Evolutionary conservation across 2,329 filamentous ascomycete genomes (phyloP), one percentile per base, ranked within the genome.

Genomic region (Sclerotinia borealis): DNA sequence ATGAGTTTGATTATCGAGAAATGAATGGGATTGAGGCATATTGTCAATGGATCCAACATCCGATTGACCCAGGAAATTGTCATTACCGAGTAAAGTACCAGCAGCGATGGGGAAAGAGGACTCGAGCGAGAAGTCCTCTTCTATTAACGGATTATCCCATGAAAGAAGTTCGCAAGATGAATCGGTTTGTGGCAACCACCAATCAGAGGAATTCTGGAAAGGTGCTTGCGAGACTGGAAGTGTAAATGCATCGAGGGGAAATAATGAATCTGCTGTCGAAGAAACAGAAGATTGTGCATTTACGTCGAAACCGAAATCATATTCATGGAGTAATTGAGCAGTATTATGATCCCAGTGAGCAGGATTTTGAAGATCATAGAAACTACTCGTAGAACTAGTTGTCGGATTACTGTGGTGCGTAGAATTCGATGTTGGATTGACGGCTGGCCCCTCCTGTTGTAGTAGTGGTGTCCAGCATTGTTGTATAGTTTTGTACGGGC

Each of bases 401-500:
- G 41, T n/a, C 22, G 31, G 37, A 45, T 52, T 49, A 65, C n/a
- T 52, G 54, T 63, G 66, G 66, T 64, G 56, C 43, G 64, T 48
- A 65, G 68, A 48, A 64, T 43, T 22, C 7, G 63, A 29, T 25
- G 43, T 25, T 29, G 60, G n/a, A 31, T 51, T 61, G 63, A 25
- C 61, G 47, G 29, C 51, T 56, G n/a, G 52, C 22, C 13, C 1
- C 36, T 52, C 58, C 51, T 39, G 56, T 61, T 61, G 61, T 59
- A 41, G 48, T 41, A 41, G 61, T 66, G 48, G 65, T n/a, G 50
- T 43, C 39, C 29, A 61, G 34, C 67, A 70, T 68, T 41, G 59
- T 62, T 65, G 67, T 66, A 70, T 69, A 62, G 61, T 65, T 66
- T 65, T 45, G n/a, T 63, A 69, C 65, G 68, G 68, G 68, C 68